Percentiles rank a stretch among this genome's conserved stretches.
These are phyloP conservation scores for Amanita jacksonii DNA, from an alignment of 768 basidiomycete species.

Conservation along the genomic window DNA sequence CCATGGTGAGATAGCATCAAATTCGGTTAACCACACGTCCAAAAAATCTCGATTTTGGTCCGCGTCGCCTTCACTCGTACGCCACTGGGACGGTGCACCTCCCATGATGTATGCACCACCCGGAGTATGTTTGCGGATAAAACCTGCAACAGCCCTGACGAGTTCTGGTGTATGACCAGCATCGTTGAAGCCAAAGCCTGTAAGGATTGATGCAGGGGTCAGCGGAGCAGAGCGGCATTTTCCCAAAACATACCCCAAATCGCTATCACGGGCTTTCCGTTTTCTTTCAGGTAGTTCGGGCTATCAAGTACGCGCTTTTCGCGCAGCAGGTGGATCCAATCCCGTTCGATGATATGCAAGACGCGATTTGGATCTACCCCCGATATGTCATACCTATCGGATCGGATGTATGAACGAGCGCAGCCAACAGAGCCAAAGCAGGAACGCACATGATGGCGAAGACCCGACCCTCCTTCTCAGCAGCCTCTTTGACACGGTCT, in stretches of 20 bases:
- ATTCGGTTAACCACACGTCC: conserved; percentile 64
- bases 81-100: conserved; percentile 68
- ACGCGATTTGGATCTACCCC: conserved; percentile 67
- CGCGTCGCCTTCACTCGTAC: conserved; percentile 59
- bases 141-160: conserved; percentile 42
- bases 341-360: conserved; percentile 54
- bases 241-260: conserved; percentile 51
- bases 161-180: conserved; percentile 52
- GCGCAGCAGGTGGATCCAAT: conserved; percentile 65
- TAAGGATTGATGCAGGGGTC: conserved; percentile 6
- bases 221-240: conserved; percentile 2
- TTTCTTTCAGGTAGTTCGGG: conserved; percentile 65
- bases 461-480: conserved; percentile 72
- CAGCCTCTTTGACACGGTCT: conserved; percentile 61
- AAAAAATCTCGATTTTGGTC: conserved; percentile 59
- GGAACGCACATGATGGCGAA: conserved; percentile 71
- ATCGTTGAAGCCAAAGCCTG: conserved; percentile 62
- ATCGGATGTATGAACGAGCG: not conserved
- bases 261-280: conserved; percentile 59
- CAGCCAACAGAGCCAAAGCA: not conserved
- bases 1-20: conserved; percentile 80
- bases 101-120: conserved; percentile 70
- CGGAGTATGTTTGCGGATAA: conserved; percentile 53
- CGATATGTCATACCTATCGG: conserved; percentile 70
- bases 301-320: conserved; percentile 55